Conservation (phyloP, 1,139 yeast genomes). For the Saccharomyces hybrid region DNA sequence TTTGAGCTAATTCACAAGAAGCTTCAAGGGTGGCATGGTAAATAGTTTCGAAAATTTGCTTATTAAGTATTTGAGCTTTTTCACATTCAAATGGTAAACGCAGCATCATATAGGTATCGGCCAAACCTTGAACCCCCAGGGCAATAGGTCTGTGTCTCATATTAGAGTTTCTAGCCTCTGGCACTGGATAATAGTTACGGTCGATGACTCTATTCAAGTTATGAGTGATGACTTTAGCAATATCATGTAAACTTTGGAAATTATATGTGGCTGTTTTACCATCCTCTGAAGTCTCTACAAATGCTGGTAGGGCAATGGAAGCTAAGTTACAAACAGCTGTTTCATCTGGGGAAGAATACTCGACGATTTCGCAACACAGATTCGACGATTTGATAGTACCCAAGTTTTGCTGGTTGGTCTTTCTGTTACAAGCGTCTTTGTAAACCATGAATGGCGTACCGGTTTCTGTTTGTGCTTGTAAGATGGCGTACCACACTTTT, state of each 20-base stretch:
- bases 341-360: constrained; percentile 80
- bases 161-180: constrained; percentile 61
- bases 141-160: constrained; percentile 80
- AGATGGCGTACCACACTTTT: constrained; percentile 78
- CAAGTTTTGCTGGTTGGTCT: constrained; percentile 78
- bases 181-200: constrained; percentile 70
- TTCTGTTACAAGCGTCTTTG: constrained; percentile 79
- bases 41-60: constrained; percentile 81
- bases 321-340: constrained; percentile 90
- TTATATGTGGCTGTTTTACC: constrained; percentile 52
- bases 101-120: constrained; percentile 70
- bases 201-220: constrained; percentile 76
- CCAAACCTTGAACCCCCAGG: constrained; percentile 84
- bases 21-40: constrained; percentile 83
- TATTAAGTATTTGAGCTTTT: constrained; percentile 63
- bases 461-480: constrained; percentile 87
- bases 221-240: constrained; percentile 64
- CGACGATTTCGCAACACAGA: constrained; percentile 85
- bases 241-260: constrained; percentile 62
- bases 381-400: constrained; percentile 85
- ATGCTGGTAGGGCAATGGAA: constrained; percentile 75
- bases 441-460: constrained; percentile 90
- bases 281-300: constrained; percentile 39
- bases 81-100: constrained; percentile 75
- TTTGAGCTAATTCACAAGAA: constrained; percentile 64